phyloP scores from a whole-genome alignment of 192 early-diverging fungal species.

The Coemansia sp. region DNA sequence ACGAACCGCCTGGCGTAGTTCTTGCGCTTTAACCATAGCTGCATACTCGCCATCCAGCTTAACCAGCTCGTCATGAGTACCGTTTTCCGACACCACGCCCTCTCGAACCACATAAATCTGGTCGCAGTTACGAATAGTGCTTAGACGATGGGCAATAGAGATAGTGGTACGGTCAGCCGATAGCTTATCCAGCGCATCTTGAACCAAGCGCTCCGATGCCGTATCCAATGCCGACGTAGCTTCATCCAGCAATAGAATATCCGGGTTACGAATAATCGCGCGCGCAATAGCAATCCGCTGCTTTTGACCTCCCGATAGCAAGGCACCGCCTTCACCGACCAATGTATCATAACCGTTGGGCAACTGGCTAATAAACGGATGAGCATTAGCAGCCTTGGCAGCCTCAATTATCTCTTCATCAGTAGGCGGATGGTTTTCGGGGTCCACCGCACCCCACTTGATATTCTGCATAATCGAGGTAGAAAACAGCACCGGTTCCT shows the following conservation, averaged over 20 bases:
- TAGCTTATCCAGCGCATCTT: constrained; percentile 75
- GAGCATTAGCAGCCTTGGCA: constrained; percentile 66
- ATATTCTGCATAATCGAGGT: constrained; percentile 78
- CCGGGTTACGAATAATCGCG: constrained; percentile 84
- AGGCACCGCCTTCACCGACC: constrained; percentile 78
- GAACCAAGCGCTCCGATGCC: constrained; percentile 72
- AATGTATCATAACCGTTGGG: constrained; percentile 77
- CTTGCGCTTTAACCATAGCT: constrained; percentile 64
- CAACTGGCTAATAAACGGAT: constrained; percentile 68
- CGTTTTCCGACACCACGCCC: constrained; percentile 55
- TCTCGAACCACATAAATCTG: neutral
- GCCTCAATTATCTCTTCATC: constrained; percentile 70
- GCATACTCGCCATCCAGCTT: constrained; percentile 55
- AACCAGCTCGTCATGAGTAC: constrained; percentile 76
- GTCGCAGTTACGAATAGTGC: constrained; percentile 52
- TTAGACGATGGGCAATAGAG: constrained; percentile 52
- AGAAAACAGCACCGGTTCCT: constrained; percentile 88
- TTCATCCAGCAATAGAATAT: constrained; percentile 82
- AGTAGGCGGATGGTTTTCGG: constrained; percentile 56
- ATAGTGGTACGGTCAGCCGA: constrained; percentile 58
- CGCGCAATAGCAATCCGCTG: constrained; percentile 94
- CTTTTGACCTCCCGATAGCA: constrained; percentile 89
- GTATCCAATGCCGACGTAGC: constrained; percentile 85
- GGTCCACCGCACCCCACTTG: constrained; percentile 58
- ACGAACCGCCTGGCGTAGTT: constrained; percentile 73